Conservation (phyloP, 108 stramenopile genomes). For the Nitzschia sp. region DNA sequence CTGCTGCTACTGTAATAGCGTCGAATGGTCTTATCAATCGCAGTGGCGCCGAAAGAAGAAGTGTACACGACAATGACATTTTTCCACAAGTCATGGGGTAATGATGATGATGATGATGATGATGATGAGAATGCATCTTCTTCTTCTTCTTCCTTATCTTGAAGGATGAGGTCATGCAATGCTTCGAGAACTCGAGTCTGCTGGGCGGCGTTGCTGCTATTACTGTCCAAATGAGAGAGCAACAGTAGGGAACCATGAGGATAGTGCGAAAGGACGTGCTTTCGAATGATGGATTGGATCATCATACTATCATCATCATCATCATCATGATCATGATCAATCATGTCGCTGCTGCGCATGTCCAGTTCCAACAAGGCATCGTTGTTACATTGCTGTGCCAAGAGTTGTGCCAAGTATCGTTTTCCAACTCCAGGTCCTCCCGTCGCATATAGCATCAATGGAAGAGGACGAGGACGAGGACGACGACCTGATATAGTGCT, state of each 20-base stretch:
- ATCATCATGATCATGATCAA: not conserved
- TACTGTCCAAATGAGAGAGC: not conserved
- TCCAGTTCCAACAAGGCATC: not conserved
- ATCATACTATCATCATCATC: not conserved
- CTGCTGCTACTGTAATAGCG: not conserved
- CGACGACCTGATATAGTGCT: not conserved
- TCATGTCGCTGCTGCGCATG: not conserved
- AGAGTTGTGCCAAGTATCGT: conserved; percentile 12
- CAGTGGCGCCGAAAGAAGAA: conserved; percentile 9
- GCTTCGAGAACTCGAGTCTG: no score
- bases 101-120: no score
- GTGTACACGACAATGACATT: conserved; percentile 11
- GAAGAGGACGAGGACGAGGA: no score
- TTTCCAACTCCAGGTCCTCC: conserved; percentile 32
- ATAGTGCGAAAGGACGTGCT: not conserved
- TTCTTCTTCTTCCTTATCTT: no score
- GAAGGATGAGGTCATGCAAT: no score
- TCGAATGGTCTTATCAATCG: conserved; percentile 18
- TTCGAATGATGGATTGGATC: no score
- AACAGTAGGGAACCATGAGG: not conserved
- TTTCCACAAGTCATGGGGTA: not conserved
- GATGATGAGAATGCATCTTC: no score
- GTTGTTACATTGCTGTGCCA: conserved; percentile 1
- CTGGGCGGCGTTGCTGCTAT: not conserved
- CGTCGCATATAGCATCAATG: conserved; percentile 20